phyloP scores from a whole-genome alignment of 169 alveolate genomes.

The Babesia caballi region DNA sequence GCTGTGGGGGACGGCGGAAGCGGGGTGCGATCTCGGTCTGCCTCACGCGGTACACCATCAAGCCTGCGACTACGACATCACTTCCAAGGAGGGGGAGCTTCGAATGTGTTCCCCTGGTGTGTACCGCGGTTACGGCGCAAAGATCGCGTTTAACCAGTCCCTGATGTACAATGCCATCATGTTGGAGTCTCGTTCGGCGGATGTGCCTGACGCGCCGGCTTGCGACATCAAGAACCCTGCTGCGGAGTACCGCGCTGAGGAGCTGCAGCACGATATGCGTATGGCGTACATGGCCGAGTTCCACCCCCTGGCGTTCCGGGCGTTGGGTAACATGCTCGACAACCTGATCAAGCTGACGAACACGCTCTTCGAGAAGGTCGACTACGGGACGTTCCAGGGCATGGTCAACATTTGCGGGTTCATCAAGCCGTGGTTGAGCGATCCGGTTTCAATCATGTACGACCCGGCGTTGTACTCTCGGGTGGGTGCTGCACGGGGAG shows the following conservation, averaged over 20 bases:
- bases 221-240: neutral
- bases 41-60: slow-evolving; percentile 50
- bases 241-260: slow-evolving; percentile 6
- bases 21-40: slow-evolving; percentile 63
- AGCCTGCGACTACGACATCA: slow-evolving; percentile 71
- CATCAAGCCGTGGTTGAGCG: slow-evolving; percentile 72
- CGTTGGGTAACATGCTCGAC: slow-evolving; percentile 51
- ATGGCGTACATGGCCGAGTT: slow-evolving; percentile 46
- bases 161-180: slow-evolving; percentile 72
- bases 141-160: slow-evolving; percentile 70
- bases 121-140: slow-evolving; percentile 74
- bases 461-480: slow-evolving; percentile 71
- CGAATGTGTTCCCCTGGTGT: slow-evolving; percentile 61
- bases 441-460: slow-evolving; percentile 59
- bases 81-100: slow-evolving; percentile 36
- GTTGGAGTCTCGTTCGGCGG: slow-evolving; percentile 49
- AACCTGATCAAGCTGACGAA: slow-evolving; percentile 59
- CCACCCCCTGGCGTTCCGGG: slow-evolving; percentile 58
- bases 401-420: slow-evolving; percentile 67
- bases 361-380: slow-evolving; percentile 51
- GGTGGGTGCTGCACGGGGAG: no score
- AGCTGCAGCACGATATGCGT: slow-evolving; percentile 29
- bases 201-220: neutral
- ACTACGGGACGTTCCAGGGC: slow-evolving; percentile 62
- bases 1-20: slow-evolving; percentile 68